Evolutionary conservation across 208 protist species (phyloP), one percentile per base, ranked within the genome.

Genomic region (Trypanosoma avium): DNA sequence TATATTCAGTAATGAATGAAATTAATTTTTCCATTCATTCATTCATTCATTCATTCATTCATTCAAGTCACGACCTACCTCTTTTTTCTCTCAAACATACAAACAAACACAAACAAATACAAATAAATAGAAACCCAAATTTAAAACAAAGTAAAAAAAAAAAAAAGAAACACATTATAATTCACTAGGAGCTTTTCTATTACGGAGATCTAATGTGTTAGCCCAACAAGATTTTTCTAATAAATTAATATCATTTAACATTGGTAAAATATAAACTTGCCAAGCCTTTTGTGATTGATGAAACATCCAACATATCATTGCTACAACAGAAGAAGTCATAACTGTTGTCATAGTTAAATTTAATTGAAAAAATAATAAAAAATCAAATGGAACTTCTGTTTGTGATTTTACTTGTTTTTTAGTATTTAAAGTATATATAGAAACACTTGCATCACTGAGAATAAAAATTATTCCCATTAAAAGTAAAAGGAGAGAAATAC

Each of bases 131-230:
- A 38, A 35, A n/a, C 15, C 13, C 0, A 13, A 29, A 35, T 9
- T 24, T 9, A 17, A 10, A 49, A 15, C 35, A 64, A 32, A 60
- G 21, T 10, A 46, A 43, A 12, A 36, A 53, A 30, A 0, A 7
- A 53, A 70, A 71, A 57, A n/a, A 65, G 15, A 19, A 60, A 22
- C 15, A 19, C 52, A 12, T 78, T 21, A 55, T 13, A 70, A 46
- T 29, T 27, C 22, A 42, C 47, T 48, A 17, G 70, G 66, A 24
- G 59, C 54, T 6, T 72, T 53, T 36, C 82, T 77, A 48, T 73
- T 65, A 19, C 86, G 62, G n/a, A 83, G 73, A 50, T 91, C 84
- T 15, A 79, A 61, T 10, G 70, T 67, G 19, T 46, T 50, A 19
- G 59, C 55, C 86, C 86, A 92, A 33, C 70, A 48, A 2, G 24